Percentiles rank a stretch among this genome's conserved stretches.
Evolutionary conservation across 2,329 filamentous ascomycete species (phyloP).

Genomic region (Ascochyta rabiei): DNA sequence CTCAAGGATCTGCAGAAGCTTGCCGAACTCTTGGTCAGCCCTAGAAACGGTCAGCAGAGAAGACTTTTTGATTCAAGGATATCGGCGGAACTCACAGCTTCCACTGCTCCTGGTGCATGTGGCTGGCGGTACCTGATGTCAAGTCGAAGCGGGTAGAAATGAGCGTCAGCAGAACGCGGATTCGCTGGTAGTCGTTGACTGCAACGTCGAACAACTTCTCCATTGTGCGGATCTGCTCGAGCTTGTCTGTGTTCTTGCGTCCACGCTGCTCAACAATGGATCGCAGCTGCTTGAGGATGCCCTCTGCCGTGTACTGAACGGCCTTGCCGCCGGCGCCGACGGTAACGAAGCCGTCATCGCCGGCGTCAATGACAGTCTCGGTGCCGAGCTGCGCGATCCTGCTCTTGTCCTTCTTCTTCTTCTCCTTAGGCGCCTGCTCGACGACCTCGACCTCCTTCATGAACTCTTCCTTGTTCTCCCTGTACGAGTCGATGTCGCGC

Average conservation of each 20-base stretch:
- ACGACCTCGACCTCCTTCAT: constrained; percentile 86
- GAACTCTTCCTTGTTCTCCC: constrained; percentile 81
- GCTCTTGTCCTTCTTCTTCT: constrained; percentile 48
- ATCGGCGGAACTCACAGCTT: constrained; percentile 64
- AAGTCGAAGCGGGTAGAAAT: constrained; percentile 96
- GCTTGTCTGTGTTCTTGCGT: constrained; percentile 97
- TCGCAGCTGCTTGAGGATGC: constrained; percentile 95
- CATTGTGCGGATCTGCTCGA: constrained; percentile 96
- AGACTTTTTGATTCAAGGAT: neutral
- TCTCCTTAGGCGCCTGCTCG: constrained; percentile 61
- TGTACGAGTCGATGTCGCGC: constrained; percentile 84
- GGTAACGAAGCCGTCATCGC: constrained; percentile 86
- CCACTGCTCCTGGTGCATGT: constrained; percentile 97
- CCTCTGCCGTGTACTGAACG: constrained; percentile 92
- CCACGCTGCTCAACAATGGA: constrained; percentile 93
- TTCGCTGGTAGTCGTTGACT: constrained; percentile 87
- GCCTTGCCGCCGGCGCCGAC: constrained; percentile 89
- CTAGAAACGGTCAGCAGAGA: constrained; percentile 31
- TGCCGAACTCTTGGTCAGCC: constrained; percentile 83
- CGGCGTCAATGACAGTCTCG: constrained; percentile 60
- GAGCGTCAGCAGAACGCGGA: constrained; percentile 87
- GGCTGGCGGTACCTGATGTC: constrained; percentile 75
- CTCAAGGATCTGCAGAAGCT: constrained; percentile 80
- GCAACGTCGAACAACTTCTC: constrained; percentile 93
- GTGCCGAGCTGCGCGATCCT: constrained; percentile 59